These are phyloP conservation scores for Erigeron philadelphicus DNA, from an alignment of 140 eudicot genomes.

Conservation along the genomic window DNA sequence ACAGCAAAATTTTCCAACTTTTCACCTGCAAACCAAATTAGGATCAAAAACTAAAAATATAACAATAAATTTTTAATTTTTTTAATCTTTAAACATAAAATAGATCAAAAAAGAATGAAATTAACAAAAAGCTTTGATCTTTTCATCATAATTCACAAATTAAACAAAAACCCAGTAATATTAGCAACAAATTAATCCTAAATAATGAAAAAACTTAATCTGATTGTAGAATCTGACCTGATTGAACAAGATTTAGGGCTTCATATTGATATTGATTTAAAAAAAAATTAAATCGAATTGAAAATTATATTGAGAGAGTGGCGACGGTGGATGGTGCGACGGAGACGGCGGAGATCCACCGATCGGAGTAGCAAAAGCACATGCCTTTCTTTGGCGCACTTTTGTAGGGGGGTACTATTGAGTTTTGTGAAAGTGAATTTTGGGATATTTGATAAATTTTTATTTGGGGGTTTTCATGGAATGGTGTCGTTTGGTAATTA, in stretches of 20 bases:
- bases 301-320: neutral
- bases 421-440: neutral
- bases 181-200: constrained; percentile 1
- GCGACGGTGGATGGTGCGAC: constrained; percentile 16
- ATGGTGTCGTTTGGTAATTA: too few relatives aligned
- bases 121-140: too few relatives aligned
- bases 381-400: constrained; percentile 27
- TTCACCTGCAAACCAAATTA: constrained; percentile 22
- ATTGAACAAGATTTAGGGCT: constrained; percentile 2
- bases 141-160: neutral
- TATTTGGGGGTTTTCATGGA: neutral
- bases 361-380: constrained; percentile 30
- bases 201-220: neutral
- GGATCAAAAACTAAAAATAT: neutral
- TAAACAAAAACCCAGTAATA: neutral
- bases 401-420: constrained; percentile 20
- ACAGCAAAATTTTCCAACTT: too few relatives aligned
- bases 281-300: neutral
- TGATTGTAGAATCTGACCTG: constrained; percentile 19
- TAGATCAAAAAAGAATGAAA: too few relatives aligned
- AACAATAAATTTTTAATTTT: too few relatives aligned
- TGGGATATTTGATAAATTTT: constrained; percentile 3
- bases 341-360: constrained; percentile 27
- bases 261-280: neutral
- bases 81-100: too few relatives aligned